These are phyloP conservation scores for Diaporthe velutina DNA, from an alignment of 2,329 filamentous ascomycete genomes.

Conservation along the genomic window DNA sequence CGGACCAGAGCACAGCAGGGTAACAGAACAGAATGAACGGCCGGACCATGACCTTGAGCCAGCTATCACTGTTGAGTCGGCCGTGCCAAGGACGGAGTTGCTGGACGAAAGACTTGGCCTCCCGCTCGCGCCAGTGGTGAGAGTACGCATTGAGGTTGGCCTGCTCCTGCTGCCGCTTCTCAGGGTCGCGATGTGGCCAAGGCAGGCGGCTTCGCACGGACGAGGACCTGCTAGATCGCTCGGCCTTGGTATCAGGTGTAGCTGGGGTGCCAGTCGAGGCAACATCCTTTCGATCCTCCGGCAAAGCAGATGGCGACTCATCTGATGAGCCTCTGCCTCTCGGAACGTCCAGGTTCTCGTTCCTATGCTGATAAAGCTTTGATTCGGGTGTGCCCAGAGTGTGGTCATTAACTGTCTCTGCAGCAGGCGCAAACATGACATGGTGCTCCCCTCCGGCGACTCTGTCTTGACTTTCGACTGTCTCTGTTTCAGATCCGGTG, in stretches of 20 bases:
- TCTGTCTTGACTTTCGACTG: not conserved
- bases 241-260: conserved; percentile 18
- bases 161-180: conserved; percentile 57
- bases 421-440: conserved; percentile 67
- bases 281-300: not conserved
- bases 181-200: conserved; percentile 46
- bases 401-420: conserved; percentile 34
- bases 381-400: not conserved
- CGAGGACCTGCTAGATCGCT: conserved; percentile 29
- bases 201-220: conserved; percentile 37
- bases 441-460: conserved; percentile 53
- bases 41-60: conserved; percentile 81
- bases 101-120: conserved; percentile 78
- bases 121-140: conserved; percentile 73
- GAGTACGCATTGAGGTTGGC: conserved; percentile 72
- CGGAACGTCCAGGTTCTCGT: conserved; percentile 14
- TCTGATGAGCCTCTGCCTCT: conserved; percentile 11
- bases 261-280: not conserved
- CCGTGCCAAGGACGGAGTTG: conserved; percentile 84
- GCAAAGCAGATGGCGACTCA: not conserved
- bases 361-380: conserved; percentile 1
- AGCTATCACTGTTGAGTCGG: conserved; percentile 81
- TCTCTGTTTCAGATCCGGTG: conserved; percentile 16
- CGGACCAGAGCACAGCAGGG: conserved; percentile 89
- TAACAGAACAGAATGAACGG: conserved; percentile 91